Evolutionary conservation across 2,329 filamentous ascomycete genomes (phyloP), one percentile per base, ranked within the genome.

Genomic region (Phialophora tarda): DNA sequence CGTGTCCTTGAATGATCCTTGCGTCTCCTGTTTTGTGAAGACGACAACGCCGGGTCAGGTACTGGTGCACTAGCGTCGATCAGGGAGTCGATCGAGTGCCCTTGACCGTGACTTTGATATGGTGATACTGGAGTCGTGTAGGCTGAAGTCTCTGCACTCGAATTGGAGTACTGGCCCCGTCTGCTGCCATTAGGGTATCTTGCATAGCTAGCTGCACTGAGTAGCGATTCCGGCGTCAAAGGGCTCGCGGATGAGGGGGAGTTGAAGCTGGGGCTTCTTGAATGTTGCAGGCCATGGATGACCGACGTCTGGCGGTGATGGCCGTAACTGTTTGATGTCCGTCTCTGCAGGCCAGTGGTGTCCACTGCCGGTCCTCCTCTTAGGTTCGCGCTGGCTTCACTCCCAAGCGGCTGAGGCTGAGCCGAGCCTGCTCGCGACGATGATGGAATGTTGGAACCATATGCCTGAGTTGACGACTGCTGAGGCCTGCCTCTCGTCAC

Each of bases 261-360:
- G 71, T 89, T 88, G 75, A 90, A 88, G 80, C 93, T 97, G 73
- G 93, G 91, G 85, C 96, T 96, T 79, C 94, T 82, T 64, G 86
- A 90, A 79, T 99, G 95, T 78, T 97, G 93, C 72, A 96, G 78
- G 62, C 95, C 94, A 87, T 98, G 92, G 64, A 98, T 93, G 73
- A 98, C 97, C 57, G 94, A 98, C 0, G 94, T 96, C 81, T 99
- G 93, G 63, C 95, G 89, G 80, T 98, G 93, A 78, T 99, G 93
- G 66, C 91, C 92, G 83, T 98, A 89, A 17, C 84, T 85, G 66
- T 79, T 77, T 26, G 83, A 84, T 10, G 82, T 77, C 69, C 83
- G 84, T 69, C 84, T 79, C 70, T 86, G 83, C 65, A 82, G 71
- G 68, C 78, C 75, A n/a, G 53, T 38, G 26, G 71, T 65, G 41